These are phyloP conservation scores for Epichloe gansuensis DNA, from an alignment of 2,329 filamentous ascomycete genomes.

Conservation along the genomic window DNA sequence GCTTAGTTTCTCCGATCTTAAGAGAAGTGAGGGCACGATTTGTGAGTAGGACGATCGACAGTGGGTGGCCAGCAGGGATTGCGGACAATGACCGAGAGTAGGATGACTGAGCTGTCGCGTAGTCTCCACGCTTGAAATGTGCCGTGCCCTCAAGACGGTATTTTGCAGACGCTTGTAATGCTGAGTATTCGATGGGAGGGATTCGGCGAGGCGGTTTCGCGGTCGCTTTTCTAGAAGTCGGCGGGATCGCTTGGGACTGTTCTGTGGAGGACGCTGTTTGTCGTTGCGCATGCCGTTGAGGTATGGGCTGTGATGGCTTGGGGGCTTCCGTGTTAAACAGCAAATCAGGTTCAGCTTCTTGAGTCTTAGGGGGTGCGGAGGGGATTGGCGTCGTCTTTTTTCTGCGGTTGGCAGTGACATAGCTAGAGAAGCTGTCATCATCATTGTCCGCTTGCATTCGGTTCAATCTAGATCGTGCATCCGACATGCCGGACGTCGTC, in stretches of 20 bases:
- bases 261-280: conserved; percentile 21
- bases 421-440: conserved; percentile 60
- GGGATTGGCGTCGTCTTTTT: conserved; percentile 48
- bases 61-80: conserved; percentile 66
- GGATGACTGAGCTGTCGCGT: conserved; percentile 67
- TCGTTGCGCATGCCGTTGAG: conserved; percentile 22
- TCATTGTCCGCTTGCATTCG: conserved; percentile 56
- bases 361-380: conserved; percentile 23
- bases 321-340: conserved; percentile 38
- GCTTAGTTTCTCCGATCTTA: conserved; percentile 85
- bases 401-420: conserved; percentile 74
- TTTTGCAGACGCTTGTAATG: conserved; percentile 61
- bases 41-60: conserved; percentile 77
- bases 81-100: conserved; percentile 67
- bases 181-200: conserved; percentile 54
- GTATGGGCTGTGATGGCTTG: conserved; percentile 22
- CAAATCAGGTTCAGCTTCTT: conserved; percentile 44
- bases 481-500: conserved; percentile 20
- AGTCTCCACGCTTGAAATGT: conserved; percentile 91
- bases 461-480: conserved; percentile 44
- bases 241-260: conserved; percentile 14
- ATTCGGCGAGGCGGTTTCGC: conserved; percentile 43
- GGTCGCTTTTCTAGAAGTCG: conserved; percentile 27
- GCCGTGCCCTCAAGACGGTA: conserved; percentile 71
- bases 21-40: conserved; percentile 84